Conservation (phyloP, 139 green algal genomes). For the Nannochloris sp. region DNA sequence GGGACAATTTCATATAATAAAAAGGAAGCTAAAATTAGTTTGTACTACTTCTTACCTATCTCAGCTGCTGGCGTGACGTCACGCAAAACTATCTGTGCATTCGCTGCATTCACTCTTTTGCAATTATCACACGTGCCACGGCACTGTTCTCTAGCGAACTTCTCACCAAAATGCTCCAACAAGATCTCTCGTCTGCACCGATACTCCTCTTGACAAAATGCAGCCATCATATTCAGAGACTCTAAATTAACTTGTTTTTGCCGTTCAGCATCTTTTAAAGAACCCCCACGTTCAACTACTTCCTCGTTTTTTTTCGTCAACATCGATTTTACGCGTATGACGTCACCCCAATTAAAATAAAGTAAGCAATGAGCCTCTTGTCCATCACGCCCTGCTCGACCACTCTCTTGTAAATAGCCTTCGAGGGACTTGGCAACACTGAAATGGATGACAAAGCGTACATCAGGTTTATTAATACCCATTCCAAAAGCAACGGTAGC, state of each 20-base stretch:
- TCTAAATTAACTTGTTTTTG: conserved; percentile 63
- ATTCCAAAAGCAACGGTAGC: conserved; percentile 92
- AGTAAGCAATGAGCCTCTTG: conserved; percentile 60
- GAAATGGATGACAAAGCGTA: conserved; percentile 90
- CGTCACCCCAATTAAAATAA: conserved; percentile 67
- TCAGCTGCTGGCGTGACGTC: conserved; percentile 45
- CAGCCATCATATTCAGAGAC: conserved; percentile 76
- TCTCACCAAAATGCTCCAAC: conserved; percentile 81
- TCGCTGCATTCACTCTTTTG: conserved; percentile 11
- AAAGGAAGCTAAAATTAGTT: too few species aligned
- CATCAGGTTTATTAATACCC: conserved; percentile 73
- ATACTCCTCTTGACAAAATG: conserved; percentile 70
- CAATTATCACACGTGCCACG: conserved; percentile 71
- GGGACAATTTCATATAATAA: too few species aligned
- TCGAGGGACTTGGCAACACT: conserved; percentile 85
- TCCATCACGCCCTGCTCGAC: conserved; percentile 73
- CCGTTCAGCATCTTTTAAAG: not conserved
- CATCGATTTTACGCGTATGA: conserved; percentile 12
- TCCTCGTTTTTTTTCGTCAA: not conserved
- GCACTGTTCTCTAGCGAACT: conserved; percentile 55
- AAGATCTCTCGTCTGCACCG: conserved; percentile 72
- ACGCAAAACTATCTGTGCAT: conserved; percentile 12
- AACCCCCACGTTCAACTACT: not conserved
- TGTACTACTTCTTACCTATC: conserved; percentile 37
- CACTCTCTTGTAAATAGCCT: conserved; percentile 81